phyloP scores from a whole-genome alignment of 2,329 filamentous ascomycete genomes.

The Arthrobotrys sinensis region DNA sequence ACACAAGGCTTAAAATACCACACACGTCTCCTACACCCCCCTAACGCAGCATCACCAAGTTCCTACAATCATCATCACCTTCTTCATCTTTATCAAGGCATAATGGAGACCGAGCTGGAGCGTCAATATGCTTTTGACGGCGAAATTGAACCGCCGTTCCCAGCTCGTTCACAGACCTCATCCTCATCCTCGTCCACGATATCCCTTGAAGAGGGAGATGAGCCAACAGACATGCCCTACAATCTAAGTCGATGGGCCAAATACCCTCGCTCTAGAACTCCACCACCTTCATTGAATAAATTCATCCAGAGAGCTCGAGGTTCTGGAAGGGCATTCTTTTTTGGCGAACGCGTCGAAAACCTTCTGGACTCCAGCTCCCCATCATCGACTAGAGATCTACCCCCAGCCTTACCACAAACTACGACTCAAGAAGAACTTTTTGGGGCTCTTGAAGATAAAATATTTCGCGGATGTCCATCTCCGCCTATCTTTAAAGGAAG shows the following conservation, averaged over 20 bases:
- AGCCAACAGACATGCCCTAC: constrained; percentile 14
- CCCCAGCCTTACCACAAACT: too few relatives aligned
- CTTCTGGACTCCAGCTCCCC: too few relatives aligned
- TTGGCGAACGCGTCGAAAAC: too few relatives aligned
- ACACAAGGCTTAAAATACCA: constrained; percentile 13
- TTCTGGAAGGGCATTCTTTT: background rate
- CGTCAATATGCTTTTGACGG: background rate
- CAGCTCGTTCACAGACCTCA: background rate
- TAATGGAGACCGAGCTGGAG: background rate
- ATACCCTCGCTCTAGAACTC: constrained; percentile 20
- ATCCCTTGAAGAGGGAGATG: background rate
- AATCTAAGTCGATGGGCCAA: constrained; percentile 29
- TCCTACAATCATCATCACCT: background rate
- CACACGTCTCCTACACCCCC: background rate
- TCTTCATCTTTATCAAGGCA: background rate
- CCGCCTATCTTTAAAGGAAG: too few relatives aligned
- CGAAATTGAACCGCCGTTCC: background rate
- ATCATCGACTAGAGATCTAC: too few relatives aligned
- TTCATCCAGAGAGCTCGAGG: background rate
- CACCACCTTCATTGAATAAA: background rate
- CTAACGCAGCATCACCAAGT: background rate
- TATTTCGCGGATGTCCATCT: too few relatives aligned
- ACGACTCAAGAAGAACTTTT: too few relatives aligned
- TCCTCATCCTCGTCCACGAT: background rate
- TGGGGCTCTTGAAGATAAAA: too few relatives aligned